Conservation (phyloP, 2,329 filamentous ascomycete genomes). For the Fusarium falciforme region DNA sequence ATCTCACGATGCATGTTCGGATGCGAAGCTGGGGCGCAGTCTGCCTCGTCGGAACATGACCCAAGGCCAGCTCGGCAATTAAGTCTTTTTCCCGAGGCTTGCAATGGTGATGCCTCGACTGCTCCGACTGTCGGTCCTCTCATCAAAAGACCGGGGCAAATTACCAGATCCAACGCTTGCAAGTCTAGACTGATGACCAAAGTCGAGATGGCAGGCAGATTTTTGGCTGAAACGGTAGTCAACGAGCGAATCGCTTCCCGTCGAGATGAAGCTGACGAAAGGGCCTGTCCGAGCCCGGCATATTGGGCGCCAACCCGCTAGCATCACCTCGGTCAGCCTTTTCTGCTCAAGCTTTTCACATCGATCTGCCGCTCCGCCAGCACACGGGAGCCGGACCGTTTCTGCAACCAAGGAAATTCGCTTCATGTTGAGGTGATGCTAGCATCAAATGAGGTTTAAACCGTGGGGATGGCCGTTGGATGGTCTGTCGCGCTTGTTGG, state of each 20-base stretch:
- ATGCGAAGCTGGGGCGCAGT: neutral
- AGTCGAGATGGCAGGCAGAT: neutral
- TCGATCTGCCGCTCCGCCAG: slow-evolving; percentile 20
- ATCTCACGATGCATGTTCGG: neutral
- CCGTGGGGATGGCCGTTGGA: slow-evolving; percentile 5
- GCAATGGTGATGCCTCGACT: slow-evolving; percentile 10
- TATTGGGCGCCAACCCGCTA: neutral
- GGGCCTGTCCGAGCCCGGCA: slow-evolving; percentile 6
- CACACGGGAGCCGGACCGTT: slow-evolving; percentile 29
- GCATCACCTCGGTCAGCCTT: slow-evolving; percentile 9
- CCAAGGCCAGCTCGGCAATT: neutral
- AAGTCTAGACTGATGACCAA: neutral
- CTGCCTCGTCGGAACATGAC: neutral
- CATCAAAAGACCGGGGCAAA: slow-evolving; percentile 6
- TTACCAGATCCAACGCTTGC: slow-evolving; percentile 8
- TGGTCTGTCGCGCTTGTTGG: neutral
- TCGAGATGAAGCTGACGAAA: slow-evolving; percentile 8
- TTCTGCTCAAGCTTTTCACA: neutral
- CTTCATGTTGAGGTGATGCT: slow-evolving; percentile 5
- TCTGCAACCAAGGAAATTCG: slow-evolving; percentile 3
- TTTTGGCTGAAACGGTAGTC: slow-evolving; percentile 10
- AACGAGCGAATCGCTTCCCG: neutral
- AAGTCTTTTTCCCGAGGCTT: neutral
- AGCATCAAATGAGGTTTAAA: slow-evolving; percentile 13
- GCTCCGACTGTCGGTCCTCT: slow-evolving; percentile 1